Evolutionary conservation across 768 basidiomycete species (phyloP), one percentile per base, ranked within the genome.

Genomic region (Suillus ampliporus): DNA sequence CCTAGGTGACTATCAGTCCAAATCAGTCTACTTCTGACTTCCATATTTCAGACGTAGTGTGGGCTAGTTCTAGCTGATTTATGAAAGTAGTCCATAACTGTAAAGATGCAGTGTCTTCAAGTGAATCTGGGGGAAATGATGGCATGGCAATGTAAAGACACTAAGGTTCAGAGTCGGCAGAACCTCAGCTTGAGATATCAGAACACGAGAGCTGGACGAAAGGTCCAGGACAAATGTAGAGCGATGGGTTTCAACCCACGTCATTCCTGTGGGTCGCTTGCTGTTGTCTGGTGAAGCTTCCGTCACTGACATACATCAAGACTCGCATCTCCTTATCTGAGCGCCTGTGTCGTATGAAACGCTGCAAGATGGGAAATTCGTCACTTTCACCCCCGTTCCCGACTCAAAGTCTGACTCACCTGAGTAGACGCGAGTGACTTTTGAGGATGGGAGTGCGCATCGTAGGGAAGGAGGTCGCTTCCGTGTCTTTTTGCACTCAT

Each of bases 211-310:
- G 66, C 86, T 84, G 43, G 89, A 94, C 61, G 76, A 76, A 13
- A 71, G 69, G 50, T 85, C 88, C 7, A 87, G 79, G 76, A 77
- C 76, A 67, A 92, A 94, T 67, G 90, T 96, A 14, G 84, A 89
- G 67, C 82, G 81, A 57, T 97, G 94, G 91, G 82, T 96, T 0
- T 86, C 87, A 1, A 89, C 89, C 3, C 95, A 95, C 69, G 87
- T 96, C 63, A 84, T 97, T 58, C 90, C 93, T 6, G 94, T 95
- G 71, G 64, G 82, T 74, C 9, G 31, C n/a, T 28, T 66, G 35
- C 11, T 21, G 26, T 51, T 40, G 40, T 19, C 5, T 41, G 51
- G 34, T 0, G 31, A 3, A n/a, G 28, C 14, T 58, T 14, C 1
- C 6, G 50, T 46, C 15, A 50, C 64, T 10, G 13, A 19, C 10